Base-by-base conservation (phyloP, 306 rosid genomes). In the Quercus agrifolia region DNA sequence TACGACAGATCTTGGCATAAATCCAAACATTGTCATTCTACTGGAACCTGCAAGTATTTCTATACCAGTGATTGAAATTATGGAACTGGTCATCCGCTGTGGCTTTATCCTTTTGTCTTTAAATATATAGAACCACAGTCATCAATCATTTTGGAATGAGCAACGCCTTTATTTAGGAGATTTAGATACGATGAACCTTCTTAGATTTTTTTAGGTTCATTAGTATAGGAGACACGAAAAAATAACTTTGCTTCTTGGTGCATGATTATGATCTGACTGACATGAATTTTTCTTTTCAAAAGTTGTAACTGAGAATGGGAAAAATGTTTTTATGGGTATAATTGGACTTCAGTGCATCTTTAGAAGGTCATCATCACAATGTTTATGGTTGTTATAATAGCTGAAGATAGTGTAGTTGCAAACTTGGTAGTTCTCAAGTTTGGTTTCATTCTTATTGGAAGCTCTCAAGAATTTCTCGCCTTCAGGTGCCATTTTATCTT, bases 401-500 rank as follows among this genome's bases (percentile, higher is more conserved):
- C 54, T 77, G 78, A 63, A 58, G 41, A 78, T 66, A 74, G 59
- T 56, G 52, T 58, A 57, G 62, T 28, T 33, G 41, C 61, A 73
- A 57, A 57, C 72, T 20, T 74, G 56, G 25, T 6, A 33, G 56
- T 23, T 23, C 18, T 74, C 23, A 63, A 33, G 23, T 67, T 31
- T 67, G 46, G 49, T 17, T 66, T 2, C 51, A 18, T 33, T 66
- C 58, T 6, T 17, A 5, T 58, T 58, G 44, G 51, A 46, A 46
- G 70, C 21, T 78, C 61, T 79, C 38, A 41, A 41, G 46, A 66
- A 69, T 31, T 49, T 58, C 72, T 81, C 46, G 21, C 25, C 75
- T 83, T 21, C 84, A 95, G 99, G 98, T 93, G 70, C 92, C 96
- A 1, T 95, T 88, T 88, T 95, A 95, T 81, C 96, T 91, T 5